Evolutionary conservation across 2,329 filamentous ascomycete genomes (phyloP).

Genomic region (Colletotrichum sp.): DNA sequence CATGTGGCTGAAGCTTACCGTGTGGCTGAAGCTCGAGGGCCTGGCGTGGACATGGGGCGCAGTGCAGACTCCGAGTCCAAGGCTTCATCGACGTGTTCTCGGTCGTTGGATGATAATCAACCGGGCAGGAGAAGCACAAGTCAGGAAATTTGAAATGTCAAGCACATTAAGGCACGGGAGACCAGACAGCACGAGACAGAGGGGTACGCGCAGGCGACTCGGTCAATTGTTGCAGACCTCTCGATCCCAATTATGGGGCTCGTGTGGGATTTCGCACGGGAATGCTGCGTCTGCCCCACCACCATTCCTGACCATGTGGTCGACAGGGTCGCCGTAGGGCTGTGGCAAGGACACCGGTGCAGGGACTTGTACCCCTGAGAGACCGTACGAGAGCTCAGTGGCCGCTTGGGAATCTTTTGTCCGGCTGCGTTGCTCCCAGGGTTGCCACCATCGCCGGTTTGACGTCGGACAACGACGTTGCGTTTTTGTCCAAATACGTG

Average conservation of each 20-base stretch:
- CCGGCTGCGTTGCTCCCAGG: neutral
- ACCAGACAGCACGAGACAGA: neutral
- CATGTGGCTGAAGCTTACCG: neutral
- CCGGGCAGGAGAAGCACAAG: neutral
- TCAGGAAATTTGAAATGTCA: neutral
- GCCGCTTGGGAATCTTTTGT: neutral
- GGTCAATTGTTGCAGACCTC: neutral
- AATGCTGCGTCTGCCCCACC: neutral
- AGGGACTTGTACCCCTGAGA: neutral
- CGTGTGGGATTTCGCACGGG: neutral
- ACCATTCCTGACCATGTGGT: neutral
- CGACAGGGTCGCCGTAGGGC: neutral
- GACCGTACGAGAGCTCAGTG: too few relatives aligned
- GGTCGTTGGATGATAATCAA: neutral
- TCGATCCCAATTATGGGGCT: neutral
- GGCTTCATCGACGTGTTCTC: neutral
- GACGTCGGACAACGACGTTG: neutral
- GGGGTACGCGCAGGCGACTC: neutral
- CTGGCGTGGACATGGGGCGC: neutral
- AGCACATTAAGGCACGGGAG: neutral
- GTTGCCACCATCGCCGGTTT: neutral
- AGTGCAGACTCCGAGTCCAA: neutral
- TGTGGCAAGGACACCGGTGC: neutral
- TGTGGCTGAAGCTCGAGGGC: too few relatives aligned
- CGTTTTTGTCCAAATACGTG: neutral